Percentiles rank a stretch among this genome's conserved stretches.
phyloP scores from a whole-genome alignment of 202 grass and related monocot species.

The Carex arenaria region DNA sequence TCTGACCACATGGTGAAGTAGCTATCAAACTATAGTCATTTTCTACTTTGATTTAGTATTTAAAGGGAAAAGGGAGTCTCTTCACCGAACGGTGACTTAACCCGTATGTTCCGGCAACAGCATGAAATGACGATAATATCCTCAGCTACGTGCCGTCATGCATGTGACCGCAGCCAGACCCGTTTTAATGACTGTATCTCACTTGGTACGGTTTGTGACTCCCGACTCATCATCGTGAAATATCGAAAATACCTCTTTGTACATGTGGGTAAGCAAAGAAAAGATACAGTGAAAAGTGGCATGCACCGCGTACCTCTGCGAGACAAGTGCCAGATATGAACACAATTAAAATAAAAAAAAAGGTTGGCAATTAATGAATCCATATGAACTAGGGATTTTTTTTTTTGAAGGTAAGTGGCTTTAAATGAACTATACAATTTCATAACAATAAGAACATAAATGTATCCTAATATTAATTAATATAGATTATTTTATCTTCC shows the following conservation, averaged over 20 bases:
- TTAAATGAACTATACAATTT: background rate
- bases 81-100: conserved; percentile 6
- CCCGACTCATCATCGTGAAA: background rate
- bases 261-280: background rate
- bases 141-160: background rate
- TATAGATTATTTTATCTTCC: background rate
- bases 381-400: background rate
- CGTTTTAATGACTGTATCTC: background rate
- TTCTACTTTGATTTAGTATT: conserved; percentile 21
- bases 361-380: background rate
- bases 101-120: background rate
- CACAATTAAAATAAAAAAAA: background rate
- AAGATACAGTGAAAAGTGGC: background rate
- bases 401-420: too few relatives aligned
- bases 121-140: background rate
- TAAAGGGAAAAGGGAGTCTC: background rate
- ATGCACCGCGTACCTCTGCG: background rate
- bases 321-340: background rate
- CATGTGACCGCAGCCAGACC: background rate
- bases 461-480: background rate
- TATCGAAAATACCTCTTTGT: background rate
- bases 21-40: conserved; percentile 17
- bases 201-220: background rate
- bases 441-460: background rate
- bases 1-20: conserved; percentile 11